Conservation (phyloP, 139 green algal species). For the Asterochloris erici region DNA sequence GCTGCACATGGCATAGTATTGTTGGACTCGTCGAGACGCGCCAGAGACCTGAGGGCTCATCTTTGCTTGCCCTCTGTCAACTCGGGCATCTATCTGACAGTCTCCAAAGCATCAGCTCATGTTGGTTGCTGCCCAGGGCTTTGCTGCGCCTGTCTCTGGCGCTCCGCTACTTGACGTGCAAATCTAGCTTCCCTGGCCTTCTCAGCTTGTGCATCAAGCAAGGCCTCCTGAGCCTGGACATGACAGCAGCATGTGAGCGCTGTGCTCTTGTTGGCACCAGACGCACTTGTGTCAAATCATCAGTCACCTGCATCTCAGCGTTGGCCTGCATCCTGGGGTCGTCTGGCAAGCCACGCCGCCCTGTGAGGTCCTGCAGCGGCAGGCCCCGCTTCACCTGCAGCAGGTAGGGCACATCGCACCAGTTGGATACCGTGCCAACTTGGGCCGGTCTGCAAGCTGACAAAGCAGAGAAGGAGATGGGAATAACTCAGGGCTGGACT, state of each 20-base stretch:
- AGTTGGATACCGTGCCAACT: background rate
- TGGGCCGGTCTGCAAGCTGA: too few relatives aligned
- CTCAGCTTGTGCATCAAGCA: constrained; percentile 14
- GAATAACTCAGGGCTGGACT: too few relatives aligned
- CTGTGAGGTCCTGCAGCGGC: constrained; percentile 36
- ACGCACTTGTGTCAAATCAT: background rate
- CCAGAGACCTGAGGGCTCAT: too few relatives aligned
- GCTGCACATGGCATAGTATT: too few relatives aligned
- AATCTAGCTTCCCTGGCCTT: background rate
- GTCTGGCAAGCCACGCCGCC: constrained; percentile 23
- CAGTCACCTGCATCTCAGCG: background rate
- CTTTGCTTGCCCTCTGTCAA: too few relatives aligned
- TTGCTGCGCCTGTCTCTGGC: constrained; percentile 1
- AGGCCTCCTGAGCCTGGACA: background rate
- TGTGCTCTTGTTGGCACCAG: too few relatives aligned
- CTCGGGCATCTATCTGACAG: too few relatives aligned
- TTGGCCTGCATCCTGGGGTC: constrained; percentile 12
- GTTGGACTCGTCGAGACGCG: too few relatives aligned
- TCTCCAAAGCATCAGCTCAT: background rate
- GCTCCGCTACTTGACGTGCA: constrained; percentile 1
- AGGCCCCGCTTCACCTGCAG: constrained; percentile 23
- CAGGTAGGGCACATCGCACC: too few relatives aligned
- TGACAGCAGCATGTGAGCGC: background rate
- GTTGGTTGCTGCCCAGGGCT: background rate
- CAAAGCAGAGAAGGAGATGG: too few relatives aligned